A percentile compares a stretch with the other conserved stretches of the same genome.
Conservation (phyloP, 2,329 filamentous ascomycete species). For the Penicillium sp. region DNA sequence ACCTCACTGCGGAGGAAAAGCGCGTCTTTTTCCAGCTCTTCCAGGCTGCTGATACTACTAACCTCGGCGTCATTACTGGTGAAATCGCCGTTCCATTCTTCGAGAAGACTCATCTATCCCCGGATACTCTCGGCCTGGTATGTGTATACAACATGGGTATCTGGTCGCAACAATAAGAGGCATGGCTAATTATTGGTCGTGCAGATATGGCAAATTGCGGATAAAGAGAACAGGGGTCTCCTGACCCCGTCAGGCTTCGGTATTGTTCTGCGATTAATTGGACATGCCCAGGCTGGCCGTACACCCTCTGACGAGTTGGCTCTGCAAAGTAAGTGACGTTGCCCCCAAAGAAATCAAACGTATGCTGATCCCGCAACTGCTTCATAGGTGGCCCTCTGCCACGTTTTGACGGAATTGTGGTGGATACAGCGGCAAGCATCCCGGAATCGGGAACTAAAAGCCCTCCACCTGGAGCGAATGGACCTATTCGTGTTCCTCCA, state of each 20-base stretch:
- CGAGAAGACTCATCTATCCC: conserved; percentile 87
- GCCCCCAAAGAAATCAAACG: neutral
- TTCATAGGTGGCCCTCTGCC: conserved; percentile 72
- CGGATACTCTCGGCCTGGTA: conserved; percentile 83
- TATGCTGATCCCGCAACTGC: conserved; percentile 7
- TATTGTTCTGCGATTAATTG: conserved; percentile 88
- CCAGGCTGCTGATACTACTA: conserved; percentile 85
- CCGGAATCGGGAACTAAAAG: conserved; percentile 50
- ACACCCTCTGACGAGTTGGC: conserved; percentile 79
- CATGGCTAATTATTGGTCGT: conserved; percentile 4
- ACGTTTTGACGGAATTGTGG: conserved; percentile 76
- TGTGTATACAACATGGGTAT: conserved; percentile 32
- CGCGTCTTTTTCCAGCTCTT: conserved; percentile 91
- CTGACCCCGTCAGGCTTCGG: conserved; percentile 91
- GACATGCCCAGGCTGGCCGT: conserved; percentile 86
- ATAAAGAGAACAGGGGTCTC: conserved; percentile 92
- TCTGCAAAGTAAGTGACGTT: conserved; percentile 60
- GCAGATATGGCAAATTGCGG: conserved; percentile 99
- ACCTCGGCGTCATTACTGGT: conserved; percentile 88
- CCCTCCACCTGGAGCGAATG: conserved; percentile 49
- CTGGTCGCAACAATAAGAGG: neutral
- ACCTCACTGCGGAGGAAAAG: conserved; percentile 89
- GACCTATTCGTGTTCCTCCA: conserved; percentile 80
- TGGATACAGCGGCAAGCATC: conserved; percentile 44
- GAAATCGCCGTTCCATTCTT: conserved; percentile 97